phyloP scores from a whole-genome alignment of 176 grass and related monocot genomes.

The Eleusine coracana region DNA sequence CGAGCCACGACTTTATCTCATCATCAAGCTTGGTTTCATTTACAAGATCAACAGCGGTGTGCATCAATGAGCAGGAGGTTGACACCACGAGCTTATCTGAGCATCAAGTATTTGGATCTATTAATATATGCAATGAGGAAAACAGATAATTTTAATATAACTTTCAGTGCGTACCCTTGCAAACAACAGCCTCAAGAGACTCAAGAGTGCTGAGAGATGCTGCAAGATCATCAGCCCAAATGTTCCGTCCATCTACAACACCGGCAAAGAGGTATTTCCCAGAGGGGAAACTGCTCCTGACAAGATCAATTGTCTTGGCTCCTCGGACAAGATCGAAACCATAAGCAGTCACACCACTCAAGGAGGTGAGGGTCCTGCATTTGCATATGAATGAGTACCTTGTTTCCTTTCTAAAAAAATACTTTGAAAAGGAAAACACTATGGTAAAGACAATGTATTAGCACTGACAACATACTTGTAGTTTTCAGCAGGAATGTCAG shows the following conservation, averaged over 20 bases:
- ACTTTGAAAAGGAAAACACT: conserved; percentile 7
- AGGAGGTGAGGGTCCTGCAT: conserved; percentile 73
- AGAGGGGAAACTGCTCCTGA: conserved; percentile 74
- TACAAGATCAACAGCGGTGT: conserved; percentile 94
- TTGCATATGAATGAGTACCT: conserved; percentile 29
- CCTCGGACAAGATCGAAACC: conserved; percentile 92
- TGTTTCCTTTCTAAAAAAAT: conserved; percentile 28
- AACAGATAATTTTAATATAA: conserved; percentile 27
- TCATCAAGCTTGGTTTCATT: conserved; percentile 90
- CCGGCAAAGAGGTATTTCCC: conserved; percentile 93
- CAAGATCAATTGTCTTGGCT: conserved; percentile 78
- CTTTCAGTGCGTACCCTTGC: conserved; percentile 62
- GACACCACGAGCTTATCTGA: conserved; percentile 94
- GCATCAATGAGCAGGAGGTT: conserved; percentile 94
- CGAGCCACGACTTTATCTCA: conserved; percentile 97
- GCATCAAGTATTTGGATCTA: conserved; percentile 36
- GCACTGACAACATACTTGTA: conserved; percentile 70
- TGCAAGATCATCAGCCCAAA: conserved; percentile 90
- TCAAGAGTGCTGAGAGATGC: conserved; percentile 77
- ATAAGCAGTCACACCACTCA: conserved; percentile 68
- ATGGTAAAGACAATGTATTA: neutral
- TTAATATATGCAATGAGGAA: conserved; percentile 12
- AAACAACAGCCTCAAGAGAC: conserved; percentile 71
- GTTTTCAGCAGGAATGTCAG: conserved; percentile 84
- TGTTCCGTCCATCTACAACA: conserved; percentile 93